phyloP scores from a whole-genome alignment of 2,329 filamentous ascomycete species.

The Alternaria consortialis region DNA sequence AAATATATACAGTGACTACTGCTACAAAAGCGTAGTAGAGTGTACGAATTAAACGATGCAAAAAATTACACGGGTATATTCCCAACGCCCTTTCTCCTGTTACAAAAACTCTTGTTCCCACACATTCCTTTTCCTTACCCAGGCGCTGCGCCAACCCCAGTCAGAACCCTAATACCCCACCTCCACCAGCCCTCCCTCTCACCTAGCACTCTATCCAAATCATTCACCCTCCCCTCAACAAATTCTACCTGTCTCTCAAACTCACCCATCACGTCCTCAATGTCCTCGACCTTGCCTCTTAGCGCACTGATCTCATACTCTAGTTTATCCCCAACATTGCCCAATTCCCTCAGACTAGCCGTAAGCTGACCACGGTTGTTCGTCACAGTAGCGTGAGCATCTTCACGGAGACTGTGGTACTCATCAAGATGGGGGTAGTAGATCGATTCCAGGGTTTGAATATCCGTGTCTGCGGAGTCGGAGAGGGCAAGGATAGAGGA shows the following conservation, averaged over 20 bases:
- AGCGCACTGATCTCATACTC: slow-evolving; percentile 90
- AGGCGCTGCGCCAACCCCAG: slow-evolving; percentile 1
- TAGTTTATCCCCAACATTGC: slow-evolving; percentile 81
- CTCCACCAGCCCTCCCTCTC: slow-evolving; percentile 48
- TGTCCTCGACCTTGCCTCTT: slow-evolving; percentile 82
- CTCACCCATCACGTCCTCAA: slow-evolving; percentile 81
- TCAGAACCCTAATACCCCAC: slow-evolving; percentile 33
- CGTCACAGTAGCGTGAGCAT: slow-evolving; percentile 72
- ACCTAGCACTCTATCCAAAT: slow-evolving; percentile 64
- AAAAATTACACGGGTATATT: slow-evolving; percentile 3
- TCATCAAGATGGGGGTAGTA: slow-evolving; percentile 76
- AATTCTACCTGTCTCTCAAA: slow-evolving; percentile 73
- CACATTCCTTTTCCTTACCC: background rate
- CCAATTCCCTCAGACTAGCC: slow-evolving; percentile 79
- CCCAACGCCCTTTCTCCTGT: background rate
- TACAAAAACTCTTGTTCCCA: background rate
- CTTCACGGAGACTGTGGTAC: slow-evolving; percentile 72
- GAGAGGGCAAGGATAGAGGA: slow-evolving; percentile 67
- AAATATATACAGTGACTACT: background rate
- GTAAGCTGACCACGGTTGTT: slow-evolving; percentile 74
- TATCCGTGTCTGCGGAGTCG: slow-evolving; percentile 64
- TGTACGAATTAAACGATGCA: background rate
- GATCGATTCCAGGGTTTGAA: slow-evolving; percentile 71
- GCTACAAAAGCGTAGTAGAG: too few relatives aligned
- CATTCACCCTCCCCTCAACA: slow-evolving; percentile 58